These are phyloP conservation scores for Macrolepiota fuliginosa DNA, from an alignment of 768 basidiomycete species.

Conservation along the genomic window DNA sequence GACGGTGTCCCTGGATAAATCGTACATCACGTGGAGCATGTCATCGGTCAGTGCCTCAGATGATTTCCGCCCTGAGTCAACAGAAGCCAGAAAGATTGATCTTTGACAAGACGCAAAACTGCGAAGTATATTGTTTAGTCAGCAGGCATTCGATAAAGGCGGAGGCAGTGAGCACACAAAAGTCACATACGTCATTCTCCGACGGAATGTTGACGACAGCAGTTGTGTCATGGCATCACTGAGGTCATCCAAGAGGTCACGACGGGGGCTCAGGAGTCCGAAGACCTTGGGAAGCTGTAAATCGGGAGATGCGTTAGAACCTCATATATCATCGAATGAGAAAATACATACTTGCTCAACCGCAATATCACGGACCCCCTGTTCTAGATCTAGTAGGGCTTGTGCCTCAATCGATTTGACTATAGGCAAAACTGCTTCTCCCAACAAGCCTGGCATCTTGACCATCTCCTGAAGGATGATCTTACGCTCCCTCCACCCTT, in stretches of 20 bases:
- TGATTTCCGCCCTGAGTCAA: conserved; percentile 26
- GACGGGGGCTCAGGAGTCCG: conserved; percentile 28
- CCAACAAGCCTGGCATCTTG: conserved; percentile 41
- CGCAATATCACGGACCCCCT: conserved; percentile 82
- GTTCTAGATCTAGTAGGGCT: conserved; percentile 54
- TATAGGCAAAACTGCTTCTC: conserved; percentile 38
- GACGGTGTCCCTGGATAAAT: conserved; percentile 63
- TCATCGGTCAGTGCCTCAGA: conserved; percentile 39
- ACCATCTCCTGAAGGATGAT: conserved; percentile 55
- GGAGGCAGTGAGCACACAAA: conserved; percentile 6
- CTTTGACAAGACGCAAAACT: conserved; percentile 79
- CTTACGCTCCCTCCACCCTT: conserved; percentile 82
- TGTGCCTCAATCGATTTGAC: conserved; percentile 50
- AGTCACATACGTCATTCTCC: conserved; percentile 67
- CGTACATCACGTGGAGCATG: conserved; percentile 54
- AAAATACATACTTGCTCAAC: conserved; percentile 55
- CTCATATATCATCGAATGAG: conserved; percentile 9
- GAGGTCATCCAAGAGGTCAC: conserved; percentile 33
- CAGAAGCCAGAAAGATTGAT: conserved; percentile 43
- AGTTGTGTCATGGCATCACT: conserved; percentile 33
- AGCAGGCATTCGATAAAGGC: conserved; percentile 6
- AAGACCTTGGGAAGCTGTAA: conserved; percentile 48
- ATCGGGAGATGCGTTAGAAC: not conserved
- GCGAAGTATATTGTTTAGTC: conserved; percentile 17
- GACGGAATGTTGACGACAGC: conserved; percentile 28